Base-by-base conservation (phyloP, 306 rosid genomes). In the Acacia crassicarpa region DNA sequence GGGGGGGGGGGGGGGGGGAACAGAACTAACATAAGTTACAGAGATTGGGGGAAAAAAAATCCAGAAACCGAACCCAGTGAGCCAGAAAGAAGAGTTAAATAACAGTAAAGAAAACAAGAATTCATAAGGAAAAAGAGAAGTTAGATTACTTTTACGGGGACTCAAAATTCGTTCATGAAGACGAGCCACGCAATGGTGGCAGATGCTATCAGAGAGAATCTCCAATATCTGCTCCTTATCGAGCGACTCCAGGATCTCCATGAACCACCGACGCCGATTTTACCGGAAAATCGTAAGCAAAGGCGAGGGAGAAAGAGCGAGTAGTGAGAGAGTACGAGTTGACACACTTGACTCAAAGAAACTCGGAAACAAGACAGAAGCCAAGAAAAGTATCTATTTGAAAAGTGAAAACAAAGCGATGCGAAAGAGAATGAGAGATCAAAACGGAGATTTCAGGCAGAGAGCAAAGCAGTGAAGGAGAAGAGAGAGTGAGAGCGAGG, bases 141-240 rank as follows among this genome's bases (percentile, higher is more conserved):
- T 11, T 48, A 48, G 17, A 19, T 40, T 75, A 75, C 85, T 79
- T 70, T 78, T 87, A 23, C 19, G 61, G 32, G 79, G 70, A 38
- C 14, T 16, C 71, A 2, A 62, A 0, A 86, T 67, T 48, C 89
- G 81, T 27, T 41, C 7, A 59, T 77, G 83, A 5, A 89, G 9
- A 20, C 59, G 83, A 81, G 3, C 4, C n/a, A 77, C n/a, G 12
- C 93, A 90, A 58, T 72, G 79, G 4, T 32, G 2, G 71, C 93
- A 90, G 58, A 90, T 43, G 6, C 61, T 84, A 35, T 75, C 38
- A 7, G 91, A 85, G 62, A 90, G 72, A 68, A 84, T 25, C 17
- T 86, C 32, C 58, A 86, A 13, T 17, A 90, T 80, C n/a, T 87
- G 84, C 9, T 82, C 80, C 43, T 83, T 85, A 22, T 61, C 78